phyloP scores from a whole-genome alignment of 2,329 filamentous ascomycete species.

The Niveomyces coronatus region DNA sequence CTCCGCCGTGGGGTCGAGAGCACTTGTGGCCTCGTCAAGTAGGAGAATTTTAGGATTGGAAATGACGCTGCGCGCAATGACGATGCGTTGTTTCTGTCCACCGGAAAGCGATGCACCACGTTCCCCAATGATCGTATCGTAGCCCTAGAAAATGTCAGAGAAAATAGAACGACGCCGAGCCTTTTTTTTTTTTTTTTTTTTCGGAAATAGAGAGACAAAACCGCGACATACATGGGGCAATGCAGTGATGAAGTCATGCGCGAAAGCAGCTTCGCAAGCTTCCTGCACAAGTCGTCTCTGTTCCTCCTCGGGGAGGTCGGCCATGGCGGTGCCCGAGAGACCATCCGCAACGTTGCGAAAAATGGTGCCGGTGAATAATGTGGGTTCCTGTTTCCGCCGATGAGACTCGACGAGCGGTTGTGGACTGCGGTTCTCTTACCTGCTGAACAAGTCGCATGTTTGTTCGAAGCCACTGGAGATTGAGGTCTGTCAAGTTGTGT shows the following conservation, averaged over 20 bases:
- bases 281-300: conserved; percentile 33
- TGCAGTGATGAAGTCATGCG: conserved; percentile 41
- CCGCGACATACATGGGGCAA: conserved; percentile 27
- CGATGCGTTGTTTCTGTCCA: conserved; percentile 56
- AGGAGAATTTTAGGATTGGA: conserved; percentile 53
- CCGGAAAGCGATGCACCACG: conserved; percentile 55
- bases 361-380: conserved; percentile 42
- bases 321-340: conserved; percentile 27
- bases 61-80: conserved; percentile 57
- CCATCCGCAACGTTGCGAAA: conserved; percentile 43
- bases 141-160: conserved; percentile 29
- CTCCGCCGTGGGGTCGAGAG: conserved; percentile 36
- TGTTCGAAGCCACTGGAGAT: conserved; percentile 42
- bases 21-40: conserved; percentile 59
- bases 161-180: background rate
- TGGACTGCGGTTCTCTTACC: conserved; percentile 12
- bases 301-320: conserved; percentile 29
- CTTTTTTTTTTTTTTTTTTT: no score
- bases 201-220: no score
- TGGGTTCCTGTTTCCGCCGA: conserved; percentile 34
- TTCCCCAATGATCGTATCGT: conserved; percentile 53
- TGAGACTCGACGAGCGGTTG: no score
- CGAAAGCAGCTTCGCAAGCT: conserved; percentile 40
- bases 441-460: conserved; percentile 42
- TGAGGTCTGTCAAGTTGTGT: conserved; percentile 29